Percentiles rank a stretch among this genome's conserved stretches.
Evolutionary conservation across 768 basidiomycete genomes (phyloP).

Genomic region (Nevesoporus exiguus): DNA sequence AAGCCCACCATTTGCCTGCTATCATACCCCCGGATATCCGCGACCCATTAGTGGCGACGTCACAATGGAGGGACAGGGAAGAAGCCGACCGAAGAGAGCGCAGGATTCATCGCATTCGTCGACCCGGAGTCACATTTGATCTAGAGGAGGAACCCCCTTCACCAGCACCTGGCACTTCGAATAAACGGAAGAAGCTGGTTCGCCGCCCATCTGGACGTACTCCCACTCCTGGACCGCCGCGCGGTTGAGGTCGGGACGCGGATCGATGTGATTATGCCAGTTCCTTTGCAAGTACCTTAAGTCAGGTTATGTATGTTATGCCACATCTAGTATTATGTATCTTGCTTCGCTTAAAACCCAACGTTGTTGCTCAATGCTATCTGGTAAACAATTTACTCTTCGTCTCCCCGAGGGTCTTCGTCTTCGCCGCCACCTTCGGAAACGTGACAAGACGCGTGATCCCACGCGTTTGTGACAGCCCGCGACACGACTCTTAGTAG

Average conservation of each 20-base stretch:
- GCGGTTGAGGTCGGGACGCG: constrained; percentile 12
- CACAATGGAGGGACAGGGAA: constrained; percentile 68
- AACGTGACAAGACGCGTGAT: constrained; percentile 27
- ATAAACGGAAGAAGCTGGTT: constrained; percentile 25
- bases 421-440: background rate
- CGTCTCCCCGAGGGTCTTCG: too few relatives aligned
- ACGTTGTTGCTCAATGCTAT: constrained; percentile 16
- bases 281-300: constrained; percentile 23
- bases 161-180: constrained; percentile 27
- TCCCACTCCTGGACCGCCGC: constrained; percentile 23
- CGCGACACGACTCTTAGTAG: too few relatives aligned
- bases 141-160: constrained; percentile 52
- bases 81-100: constrained; percentile 47
- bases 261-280: background rate
- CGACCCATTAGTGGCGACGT: constrained; percentile 61
- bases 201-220: constrained; percentile 31
- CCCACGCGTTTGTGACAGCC: constrained; percentile 24
- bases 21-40: constrained; percentile 51
- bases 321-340: constrained; percentile 26
- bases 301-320: constrained; percentile 30
- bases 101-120: constrained; percentile 38
- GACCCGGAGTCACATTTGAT: constrained; percentile 68
- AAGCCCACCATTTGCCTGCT: constrained; percentile 44
- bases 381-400: background rate
- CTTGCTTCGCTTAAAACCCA: constrained; percentile 8